Evolutionary conservation across 169 alveolate genomes (phyloP).

Genomic region (Plasmodium sp.): DNA sequence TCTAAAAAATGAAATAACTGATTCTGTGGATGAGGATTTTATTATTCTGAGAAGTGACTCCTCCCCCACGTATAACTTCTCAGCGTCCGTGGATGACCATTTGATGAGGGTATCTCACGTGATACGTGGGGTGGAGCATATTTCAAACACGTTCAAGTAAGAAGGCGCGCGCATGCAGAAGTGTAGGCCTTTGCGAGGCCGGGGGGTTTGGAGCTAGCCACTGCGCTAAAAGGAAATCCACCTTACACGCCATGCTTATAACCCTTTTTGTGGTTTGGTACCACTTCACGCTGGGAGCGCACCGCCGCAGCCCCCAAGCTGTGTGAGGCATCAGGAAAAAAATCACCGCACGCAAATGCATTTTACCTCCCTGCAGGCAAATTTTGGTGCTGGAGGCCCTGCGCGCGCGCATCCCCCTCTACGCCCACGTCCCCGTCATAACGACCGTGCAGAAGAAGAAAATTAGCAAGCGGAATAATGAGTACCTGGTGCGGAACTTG

Average conservation of each 20-base stretch:
- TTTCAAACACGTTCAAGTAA: constrained; percentile 82
- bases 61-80: constrained; percentile 88
- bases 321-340: not conserved
- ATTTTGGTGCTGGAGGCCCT: constrained; percentile 74
- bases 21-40: constrained; percentile 79
- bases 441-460: constrained; percentile 69
- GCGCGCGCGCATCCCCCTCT: constrained; percentile 68
- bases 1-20: constrained; percentile 40
- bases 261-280: not conserved
- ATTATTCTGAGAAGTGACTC: constrained; percentile 80
- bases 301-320: not conserved
- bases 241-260: not conserved
- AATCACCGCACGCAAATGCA: not conserved
- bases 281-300: not conserved
- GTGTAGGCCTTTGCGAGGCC: not conserved
- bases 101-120: constrained; percentile 86
- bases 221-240: not conserved
- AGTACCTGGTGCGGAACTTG: constrained; percentile 42
- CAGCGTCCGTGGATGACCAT: constrained; percentile 87
- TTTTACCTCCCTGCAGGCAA: constrained; percentile 27
- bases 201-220: not conserved
- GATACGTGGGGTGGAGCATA: constrained; percentile 87
- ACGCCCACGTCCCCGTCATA: constrained; percentile 75
- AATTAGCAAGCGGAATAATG: constrained; percentile 76
- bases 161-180: not conserved